These are phyloP conservation scores for Comarum palustre DNA, from an alignment of 306 rosid genomes.

Conservation along the genomic window DNA sequence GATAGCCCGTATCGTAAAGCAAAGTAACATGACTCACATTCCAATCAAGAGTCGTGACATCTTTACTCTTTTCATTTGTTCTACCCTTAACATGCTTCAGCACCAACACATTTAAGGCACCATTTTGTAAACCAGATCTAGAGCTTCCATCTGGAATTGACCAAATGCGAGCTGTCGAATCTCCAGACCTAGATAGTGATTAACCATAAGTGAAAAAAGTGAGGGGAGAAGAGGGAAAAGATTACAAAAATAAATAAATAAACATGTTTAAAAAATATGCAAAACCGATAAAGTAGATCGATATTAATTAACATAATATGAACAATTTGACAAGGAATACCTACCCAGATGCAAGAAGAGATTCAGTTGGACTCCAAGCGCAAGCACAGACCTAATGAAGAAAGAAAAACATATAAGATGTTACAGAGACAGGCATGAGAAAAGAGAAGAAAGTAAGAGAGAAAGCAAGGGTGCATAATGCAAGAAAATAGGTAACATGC, in stretches of 20 bases:
- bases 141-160: constrained; percentile 61
- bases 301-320: background rate
- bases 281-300: background rate
- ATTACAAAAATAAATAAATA: background rate
- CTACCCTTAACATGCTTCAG: constrained; percentile 87
- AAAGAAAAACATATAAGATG: constrained; percentile 31
- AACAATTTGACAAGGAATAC: constrained; percentile 23
- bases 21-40: constrained; percentile 57
- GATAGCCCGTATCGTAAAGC: background rate
- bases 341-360: constrained; percentile 95
- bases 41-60: constrained; percentile 94
- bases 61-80: constrained; percentile 79
- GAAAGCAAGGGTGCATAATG: background rate
- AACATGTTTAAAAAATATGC: no score
- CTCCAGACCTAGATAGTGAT: constrained; percentile 65
- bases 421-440: constrained; percentile 19
- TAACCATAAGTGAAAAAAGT: background rate
- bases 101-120: constrained; percentile 57
- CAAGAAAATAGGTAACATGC: constrained; percentile 25
- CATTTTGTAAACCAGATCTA: constrained; percentile 49
- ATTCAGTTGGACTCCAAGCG: constrained; percentile 95
- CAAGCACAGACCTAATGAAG: constrained; percentile 84
- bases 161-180: constrained; percentile 98
- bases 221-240: background rate
- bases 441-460: constrained; percentile 4